Base-by-base conservation (phyloP, 768 basidiomycete genomes). In the Pulveroboletus sp. region DNA sequence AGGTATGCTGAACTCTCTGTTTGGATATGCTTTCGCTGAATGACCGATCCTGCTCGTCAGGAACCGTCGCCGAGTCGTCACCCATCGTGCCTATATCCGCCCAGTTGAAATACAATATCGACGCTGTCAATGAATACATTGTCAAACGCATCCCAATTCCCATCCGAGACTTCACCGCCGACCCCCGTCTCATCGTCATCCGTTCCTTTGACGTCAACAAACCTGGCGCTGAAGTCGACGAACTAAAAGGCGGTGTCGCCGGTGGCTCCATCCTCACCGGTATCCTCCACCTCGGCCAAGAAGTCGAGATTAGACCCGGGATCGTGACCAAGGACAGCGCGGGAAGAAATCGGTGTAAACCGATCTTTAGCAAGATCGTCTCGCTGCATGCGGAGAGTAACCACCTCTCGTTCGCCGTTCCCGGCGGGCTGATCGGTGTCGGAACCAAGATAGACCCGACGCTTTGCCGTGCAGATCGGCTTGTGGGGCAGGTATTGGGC, bases 131-230 rank as follows among this genome's bases (percentile, higher is more conserved):
- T 72, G 94, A 97, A 62, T 97, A 97, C 74, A 95, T 98, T 68
- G 93, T 93, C 56, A 94, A 92, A 68, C 84, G 89, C 43, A 97
- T 99, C 60, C 93, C 97, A 16, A 89, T 98, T 41, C 97, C 95
- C 39, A 72, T 85, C 31, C 90, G 95, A 50, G 90, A 98, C 75
- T 99, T 98, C 70, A 78, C 83, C 29, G 86, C 92, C 24, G 84
- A 90, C 53, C 93, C 97, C 0, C 84, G 87, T 29, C 85, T 99
- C 57, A 98, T 98, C 66, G 94, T 98, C 67, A 99, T 99, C 69
- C 92, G 95, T 57, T 97, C 94, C 17, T 99, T 98, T 72, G 97
- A 99, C 68, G 95, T 99, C 68, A 99, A 99, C 80, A 97, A 97
- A 70, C 97, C 97, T 11, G 97, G 95, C 65, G 84, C 94, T 4